Evolutionary conservation across 1,139 yeast species (phyloP).

Genomic region (Candida mesenterica): DNA sequence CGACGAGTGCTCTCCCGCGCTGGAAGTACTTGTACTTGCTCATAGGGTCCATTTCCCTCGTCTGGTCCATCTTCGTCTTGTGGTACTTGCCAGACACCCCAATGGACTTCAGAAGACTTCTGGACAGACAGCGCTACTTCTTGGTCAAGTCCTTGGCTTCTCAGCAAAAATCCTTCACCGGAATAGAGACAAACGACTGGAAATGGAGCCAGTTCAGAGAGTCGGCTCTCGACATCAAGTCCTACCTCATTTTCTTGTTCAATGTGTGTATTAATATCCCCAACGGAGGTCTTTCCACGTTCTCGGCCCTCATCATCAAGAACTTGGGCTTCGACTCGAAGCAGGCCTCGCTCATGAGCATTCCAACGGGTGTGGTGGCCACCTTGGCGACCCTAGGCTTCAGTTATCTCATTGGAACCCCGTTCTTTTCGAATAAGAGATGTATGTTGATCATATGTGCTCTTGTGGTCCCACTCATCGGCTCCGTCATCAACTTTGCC

Average conservation of each 20-base stretch:
- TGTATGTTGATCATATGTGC: constrained; percentile 16
- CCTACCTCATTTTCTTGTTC: constrained; percentile 28
- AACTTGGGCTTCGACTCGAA: constrained; percentile 20
- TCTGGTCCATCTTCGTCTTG: constrained; percentile 23
- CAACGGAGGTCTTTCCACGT: constrained; percentile 43
- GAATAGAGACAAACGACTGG: constrained; percentile 22
- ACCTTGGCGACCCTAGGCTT: constrained; percentile 18
- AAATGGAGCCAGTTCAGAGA: constrained; percentile 25
- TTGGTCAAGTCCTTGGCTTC: constrained; percentile 29
- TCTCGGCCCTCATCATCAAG: constrained; percentile 20
- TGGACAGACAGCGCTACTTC: constrained; percentile 24
- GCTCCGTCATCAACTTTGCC: constrained; percentile 18
- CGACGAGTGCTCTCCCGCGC: constrained; percentile 22
- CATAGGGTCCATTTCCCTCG: constrained; percentile 30
- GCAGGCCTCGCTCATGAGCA: constrained; percentile 22
- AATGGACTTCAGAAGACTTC: constrained; percentile 35
- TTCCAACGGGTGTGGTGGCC: constrained; percentile 26
- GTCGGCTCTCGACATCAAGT: constrained; percentile 23
- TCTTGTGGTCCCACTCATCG: constrained; percentile 19
- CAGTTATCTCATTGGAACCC: constrained; percentile 17
- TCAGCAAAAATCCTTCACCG: constrained; percentile 12
- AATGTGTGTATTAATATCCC: constrained; percentile 35
- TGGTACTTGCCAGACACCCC: constrained; percentile 41
- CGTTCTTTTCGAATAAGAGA: constrained; percentile 14
- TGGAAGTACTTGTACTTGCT: constrained; percentile 33